Conservation (phyloP, 2,329 filamentous ascomycete species). For the Thielaviopsis ethacetica region DNA sequence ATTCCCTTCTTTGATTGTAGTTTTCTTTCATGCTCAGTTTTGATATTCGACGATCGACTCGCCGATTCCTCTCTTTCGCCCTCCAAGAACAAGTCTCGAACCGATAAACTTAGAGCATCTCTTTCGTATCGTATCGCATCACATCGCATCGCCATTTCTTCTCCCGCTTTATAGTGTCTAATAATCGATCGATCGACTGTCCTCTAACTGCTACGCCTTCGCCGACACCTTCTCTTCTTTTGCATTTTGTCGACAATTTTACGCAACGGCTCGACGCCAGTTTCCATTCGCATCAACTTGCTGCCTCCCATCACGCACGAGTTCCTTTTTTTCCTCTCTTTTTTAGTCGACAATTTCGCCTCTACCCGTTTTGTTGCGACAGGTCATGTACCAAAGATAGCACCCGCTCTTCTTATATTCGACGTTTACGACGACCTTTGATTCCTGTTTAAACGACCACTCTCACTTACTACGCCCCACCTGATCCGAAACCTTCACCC, state of each 20-base stretch:
- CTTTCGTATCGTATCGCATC: neutral
- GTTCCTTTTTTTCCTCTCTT: neutral
- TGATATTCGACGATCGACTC: slow-evolving; percentile 8
- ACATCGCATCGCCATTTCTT: neutral
- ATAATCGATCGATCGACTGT: neutral
- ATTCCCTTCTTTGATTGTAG: neutral
- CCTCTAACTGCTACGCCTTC: neutral
- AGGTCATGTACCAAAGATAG: slow-evolving; percentile 4
- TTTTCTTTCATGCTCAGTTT: neutral
- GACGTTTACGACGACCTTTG: neutral
- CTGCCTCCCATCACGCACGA: neutral
- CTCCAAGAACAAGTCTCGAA: neutral
- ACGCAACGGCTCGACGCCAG: neutral
- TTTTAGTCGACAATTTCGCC: neutral
- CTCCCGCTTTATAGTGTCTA: neutral
- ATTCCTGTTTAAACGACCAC: neutral
- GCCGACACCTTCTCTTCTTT: neutral
- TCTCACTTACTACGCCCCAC: neutral
- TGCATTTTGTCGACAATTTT: neutral
- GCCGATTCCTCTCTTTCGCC: neutral
- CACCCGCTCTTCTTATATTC: slow-evolving; percentile 2
- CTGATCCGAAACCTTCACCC: neutral
- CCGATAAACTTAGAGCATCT: neutral
- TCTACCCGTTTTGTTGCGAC: neutral
- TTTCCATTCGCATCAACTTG: neutral